Conservation (phyloP, 345 rosid genomes). For the Sonneratia alba region DNA sequence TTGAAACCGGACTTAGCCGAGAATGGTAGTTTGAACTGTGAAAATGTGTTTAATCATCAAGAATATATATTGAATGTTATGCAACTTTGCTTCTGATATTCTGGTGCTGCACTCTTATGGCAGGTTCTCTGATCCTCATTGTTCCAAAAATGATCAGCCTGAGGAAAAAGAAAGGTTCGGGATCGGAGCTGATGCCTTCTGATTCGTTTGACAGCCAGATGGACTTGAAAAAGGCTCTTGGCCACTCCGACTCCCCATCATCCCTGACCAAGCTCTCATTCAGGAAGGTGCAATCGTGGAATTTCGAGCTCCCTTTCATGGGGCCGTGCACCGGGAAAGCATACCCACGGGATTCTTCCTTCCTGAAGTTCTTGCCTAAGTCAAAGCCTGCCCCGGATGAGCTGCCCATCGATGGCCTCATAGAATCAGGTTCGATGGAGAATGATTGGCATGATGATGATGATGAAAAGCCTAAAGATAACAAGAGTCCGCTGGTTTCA, state of each 20-base stretch:
- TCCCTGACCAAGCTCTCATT: constrained; percentile 9
- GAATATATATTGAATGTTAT: too few relatives aligned
- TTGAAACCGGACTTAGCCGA: too few relatives aligned
- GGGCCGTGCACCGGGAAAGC: neutral
- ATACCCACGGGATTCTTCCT: neutral
- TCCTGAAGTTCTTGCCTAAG: constrained; percentile 1
- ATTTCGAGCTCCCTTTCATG: constrained; percentile 3
- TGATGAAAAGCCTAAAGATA: neutral
- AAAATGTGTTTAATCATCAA: too few relatives aligned
- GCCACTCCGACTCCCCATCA: neutral
- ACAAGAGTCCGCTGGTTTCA: too few relatives aligned
- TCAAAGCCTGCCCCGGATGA: neutral
- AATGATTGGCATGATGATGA: neutral
- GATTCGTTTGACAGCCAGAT: neutral
- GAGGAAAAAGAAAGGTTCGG: constrained; percentile 10
- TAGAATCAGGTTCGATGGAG: neutral
- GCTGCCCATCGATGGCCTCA: neutral
- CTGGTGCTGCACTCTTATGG: neutral
- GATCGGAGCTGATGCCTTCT: neutral
- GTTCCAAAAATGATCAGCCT: constrained; percentile 3
- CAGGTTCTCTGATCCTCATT: constrained; percentile 2
- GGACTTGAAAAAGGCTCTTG: constrained; percentile 2
- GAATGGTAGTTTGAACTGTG: too few relatives aligned
- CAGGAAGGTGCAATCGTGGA: constrained; percentile 13
- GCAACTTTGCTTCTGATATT: too few relatives aligned